A percentile compares a stretch with the other conserved stretches of the same genome.
Conservation (phyloP, 2,329 filamentous ascomycete species). For the Thermothelomyces thermophilus region DNA sequence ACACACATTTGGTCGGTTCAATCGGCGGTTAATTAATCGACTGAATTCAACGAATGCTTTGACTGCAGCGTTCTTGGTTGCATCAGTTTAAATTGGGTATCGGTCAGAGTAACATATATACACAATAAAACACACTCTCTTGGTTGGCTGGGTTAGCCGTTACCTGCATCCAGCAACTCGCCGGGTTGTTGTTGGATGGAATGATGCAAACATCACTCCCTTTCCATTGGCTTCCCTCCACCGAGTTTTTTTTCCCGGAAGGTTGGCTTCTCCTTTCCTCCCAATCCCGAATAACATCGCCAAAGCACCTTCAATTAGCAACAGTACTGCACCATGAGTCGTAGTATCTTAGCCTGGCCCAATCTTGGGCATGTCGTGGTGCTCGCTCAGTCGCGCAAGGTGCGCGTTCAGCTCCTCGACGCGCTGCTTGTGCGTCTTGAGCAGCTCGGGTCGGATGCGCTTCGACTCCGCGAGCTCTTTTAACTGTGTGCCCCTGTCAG, state of each 20-base stretch:
- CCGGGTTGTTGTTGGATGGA: no score
- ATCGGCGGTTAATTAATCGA: background rate
- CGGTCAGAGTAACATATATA: background rate
- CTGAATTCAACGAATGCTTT: background rate
- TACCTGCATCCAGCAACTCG: no score
- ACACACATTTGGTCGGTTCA: background rate
- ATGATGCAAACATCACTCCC: no score
- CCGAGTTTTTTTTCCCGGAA: background rate
- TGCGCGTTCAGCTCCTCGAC: constrained; percentile 96
- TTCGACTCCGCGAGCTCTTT: constrained; percentile 66
- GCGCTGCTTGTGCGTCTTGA: constrained; percentile 94
- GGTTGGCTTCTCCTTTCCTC: background rate
- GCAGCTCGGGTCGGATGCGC: constrained; percentile 60
- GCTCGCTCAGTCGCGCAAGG: constrained; percentile 83
- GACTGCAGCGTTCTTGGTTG: background rate
- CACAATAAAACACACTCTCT: no score
- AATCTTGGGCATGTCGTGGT: constrained; percentile 88
- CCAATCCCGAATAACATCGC: background rate
- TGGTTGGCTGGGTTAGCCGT: no score
- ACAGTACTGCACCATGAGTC: background rate
- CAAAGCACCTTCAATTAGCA: no score
- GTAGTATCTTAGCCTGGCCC: constrained; percentile 45
- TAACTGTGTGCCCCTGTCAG: constrained; percentile 46
- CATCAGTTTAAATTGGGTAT: background rate
- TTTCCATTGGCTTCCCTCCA: no score